Base-by-base conservation (phyloP, 257 asterid species). In the Penstemon eatonii region DNA sequence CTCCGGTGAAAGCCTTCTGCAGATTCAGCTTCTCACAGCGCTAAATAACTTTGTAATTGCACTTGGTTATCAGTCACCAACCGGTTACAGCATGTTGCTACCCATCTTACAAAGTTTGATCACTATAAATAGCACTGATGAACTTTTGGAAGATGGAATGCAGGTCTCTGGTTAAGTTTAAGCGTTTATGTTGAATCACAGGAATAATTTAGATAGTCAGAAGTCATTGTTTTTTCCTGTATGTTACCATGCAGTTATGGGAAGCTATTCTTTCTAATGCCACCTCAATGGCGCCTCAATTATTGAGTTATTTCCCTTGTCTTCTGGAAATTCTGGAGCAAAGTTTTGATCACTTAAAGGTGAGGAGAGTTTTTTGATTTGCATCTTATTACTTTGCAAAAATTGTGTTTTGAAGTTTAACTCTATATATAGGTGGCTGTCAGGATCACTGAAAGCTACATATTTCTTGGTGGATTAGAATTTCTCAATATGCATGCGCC, bases 11-110 rank as follows among this genome's bases (percentile, higher is more conserved):
- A 94, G 91, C 81, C 97, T 94, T 81, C 81, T 94, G 86, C 96
- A 91, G 88, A 94, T 94, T 83, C 99, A 94, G 86, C 97, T 94
- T 75, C 96, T 94, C 75, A 57, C 88, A 64, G 96, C 99, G 54
- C 81, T 91, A 50, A 94, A 87, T 82, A 91, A 89, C 84, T 91
- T 91, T 68, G 88, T 94, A 9, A 82, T 78, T 75, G 92, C 99
- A 67, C 95, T 94, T 63, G 97, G 96, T 71, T 82, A 81, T 77
- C 96, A 89, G 73, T 91, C 96, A 61, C 85, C 96, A 69, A 80
- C 78, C 66, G 84, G 90, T 67, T 94, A 91, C 87, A 85, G 65
- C 86, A 76, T 85, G 81, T 84, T 94, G 63, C 72, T 94, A 68
- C 97, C 99, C 67, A 87, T 94, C 77, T 82, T 94, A 72, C 95